Percentiles rank a stretch among this genome's conserved stretches.
Conservation (phyloP, 345 rosid genomes). For the Adansonia digitata region DNA sequence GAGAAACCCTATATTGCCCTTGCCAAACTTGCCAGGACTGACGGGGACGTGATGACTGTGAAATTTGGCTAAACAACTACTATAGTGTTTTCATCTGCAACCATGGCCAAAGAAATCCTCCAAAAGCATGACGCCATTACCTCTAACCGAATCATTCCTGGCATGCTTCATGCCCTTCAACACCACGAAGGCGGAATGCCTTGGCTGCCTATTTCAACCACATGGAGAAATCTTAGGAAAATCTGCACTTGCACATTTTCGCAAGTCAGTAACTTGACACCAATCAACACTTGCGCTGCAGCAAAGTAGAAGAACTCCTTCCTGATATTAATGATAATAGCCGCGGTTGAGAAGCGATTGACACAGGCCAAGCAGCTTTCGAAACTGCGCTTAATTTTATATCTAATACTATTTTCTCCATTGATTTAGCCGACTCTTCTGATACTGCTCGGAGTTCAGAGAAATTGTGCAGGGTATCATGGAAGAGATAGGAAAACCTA, state of each 20-base stretch:
- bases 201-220: slow-evolving; percentile 10
- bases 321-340: slow-evolving; percentile 1
- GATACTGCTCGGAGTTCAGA: slow-evolving; percentile 15
- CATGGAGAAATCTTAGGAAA: slow-evolving; percentile 41
- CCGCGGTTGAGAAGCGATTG: background rate
- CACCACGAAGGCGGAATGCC: slow-evolving; percentile 20
- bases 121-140: slow-evolving; percentile 34
- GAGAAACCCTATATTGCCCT: slow-evolving; percentile 31
- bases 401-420: slow-evolving; percentile 14
- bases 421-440: slow-evolving; percentile 18
- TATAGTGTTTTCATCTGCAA: slow-evolving; percentile 35
- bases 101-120: slow-evolving; percentile 37
- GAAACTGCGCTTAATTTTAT: slow-evolving; percentile 18
- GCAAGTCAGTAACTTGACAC: slow-evolving; percentile 31
- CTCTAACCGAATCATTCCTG: slow-evolving; percentile 22
- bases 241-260: slow-evolving; percentile 28
- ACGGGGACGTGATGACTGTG: slow-evolving; percentile 39
- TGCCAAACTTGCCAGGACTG: slow-evolving; percentile 27
- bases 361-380: slow-evolving; percentile 23
- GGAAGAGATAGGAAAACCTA: slow-evolving; percentile 34
- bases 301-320: slow-evolving; percentile 22
- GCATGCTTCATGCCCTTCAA: slow-evolving; percentile 24
- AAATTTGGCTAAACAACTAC: slow-evolving; percentile 34
- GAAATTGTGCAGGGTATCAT: slow-evolving; percentile 1
- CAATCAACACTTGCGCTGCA: slow-evolving; percentile 18